phyloP scores from a whole-genome alignment of 2,329 filamentous ascomycete species.

The Cadophora sp. region DNA sequence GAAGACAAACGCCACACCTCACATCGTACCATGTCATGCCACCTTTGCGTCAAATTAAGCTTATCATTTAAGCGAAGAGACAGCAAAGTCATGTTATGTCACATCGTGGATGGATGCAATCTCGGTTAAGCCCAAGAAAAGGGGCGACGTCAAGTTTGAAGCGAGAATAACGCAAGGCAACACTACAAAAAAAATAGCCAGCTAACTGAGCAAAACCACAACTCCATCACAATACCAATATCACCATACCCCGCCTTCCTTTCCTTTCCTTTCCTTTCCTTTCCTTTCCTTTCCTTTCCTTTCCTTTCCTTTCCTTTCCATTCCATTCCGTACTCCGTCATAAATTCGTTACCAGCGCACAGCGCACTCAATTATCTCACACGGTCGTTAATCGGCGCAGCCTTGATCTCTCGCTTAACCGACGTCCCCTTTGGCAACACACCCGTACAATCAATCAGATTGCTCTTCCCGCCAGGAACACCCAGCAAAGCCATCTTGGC shows the following conservation, averaged over 20 bases:
- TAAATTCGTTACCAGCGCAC: background rate
- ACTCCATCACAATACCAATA: background rate
- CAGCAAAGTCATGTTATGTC: background rate
- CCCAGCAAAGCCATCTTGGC: slow-evolving; percentile 30
- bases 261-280: background rate
- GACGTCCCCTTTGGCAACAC: slow-evolving; percentile 24
- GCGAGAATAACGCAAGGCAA: background rate
- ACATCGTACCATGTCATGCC: background rate
- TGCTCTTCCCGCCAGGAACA: slow-evolving; percentile 17
- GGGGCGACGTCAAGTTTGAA: background rate
- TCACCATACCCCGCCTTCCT: too few relatives aligned
- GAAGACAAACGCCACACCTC: background rate
- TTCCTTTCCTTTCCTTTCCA: background rate
- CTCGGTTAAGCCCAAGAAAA: background rate
- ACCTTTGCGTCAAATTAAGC: background rate
- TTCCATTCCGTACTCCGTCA: background rate
- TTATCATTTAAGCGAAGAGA: background rate
- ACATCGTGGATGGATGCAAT: too few relatives aligned
- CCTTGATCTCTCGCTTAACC: slow-evolving; percentile 28
- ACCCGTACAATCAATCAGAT: slow-evolving; percentile 30
- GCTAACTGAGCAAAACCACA: background rate
- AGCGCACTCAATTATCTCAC: slow-evolving; percentile 13
- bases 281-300: too few relatives aligned
- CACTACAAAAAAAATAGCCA: too few relatives aligned
- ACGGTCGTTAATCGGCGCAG: slow-evolving; percentile 24